phyloP scores from a whole-genome alignment of 352 stramenopile genomes.

The Phytophthora citrophthora region DNA sequence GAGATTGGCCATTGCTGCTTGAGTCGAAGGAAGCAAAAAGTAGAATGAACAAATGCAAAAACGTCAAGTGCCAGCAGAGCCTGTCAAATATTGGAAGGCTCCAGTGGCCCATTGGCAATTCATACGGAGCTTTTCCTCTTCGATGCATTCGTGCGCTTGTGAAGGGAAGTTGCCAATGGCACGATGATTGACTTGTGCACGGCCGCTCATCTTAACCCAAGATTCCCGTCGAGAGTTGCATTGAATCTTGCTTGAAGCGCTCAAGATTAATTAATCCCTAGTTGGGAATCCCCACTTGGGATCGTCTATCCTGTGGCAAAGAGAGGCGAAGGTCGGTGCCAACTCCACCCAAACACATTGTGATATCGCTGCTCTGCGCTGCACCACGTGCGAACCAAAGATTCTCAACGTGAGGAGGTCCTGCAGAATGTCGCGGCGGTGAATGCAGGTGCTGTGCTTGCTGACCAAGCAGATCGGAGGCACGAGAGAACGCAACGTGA shows the following conservation, averaged over 20 bases:
- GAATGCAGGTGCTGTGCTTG: neutral
- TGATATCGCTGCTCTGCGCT: neutral
- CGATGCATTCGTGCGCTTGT: neutral
- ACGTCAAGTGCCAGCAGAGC: neutral
- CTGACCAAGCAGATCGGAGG: neutral
- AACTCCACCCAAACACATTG: conserved; percentile 1
- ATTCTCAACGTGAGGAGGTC: conserved; percentile 7
- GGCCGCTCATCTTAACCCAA: conserved; percentile 3
- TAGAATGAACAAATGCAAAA: neutral
- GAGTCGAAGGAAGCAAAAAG: neutral
- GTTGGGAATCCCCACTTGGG: too few species aligned
- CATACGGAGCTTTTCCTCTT: conserved; percentile 5
- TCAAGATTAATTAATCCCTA: conserved; percentile 9
- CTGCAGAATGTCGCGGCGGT: neutral
- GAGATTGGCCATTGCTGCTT: conserved; percentile 43
- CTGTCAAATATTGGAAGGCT: conserved; percentile 2
- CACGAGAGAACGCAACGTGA: conserved; percentile 1
- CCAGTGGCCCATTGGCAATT: neutral
- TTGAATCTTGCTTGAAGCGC: conserved; percentile 11
- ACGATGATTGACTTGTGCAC: conserved; percentile 3
- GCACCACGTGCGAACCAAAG: conserved; percentile 8
- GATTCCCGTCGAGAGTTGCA: conserved; percentile 11
- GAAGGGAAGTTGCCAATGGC: neutral
- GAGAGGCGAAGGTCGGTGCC: neutral
- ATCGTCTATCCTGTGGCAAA: conserved; percentile 7